Evolutionary conservation across 176 grass and related monocot genomes (phyloP).

Genomic region (Alopecurus myosuroides): DNA sequence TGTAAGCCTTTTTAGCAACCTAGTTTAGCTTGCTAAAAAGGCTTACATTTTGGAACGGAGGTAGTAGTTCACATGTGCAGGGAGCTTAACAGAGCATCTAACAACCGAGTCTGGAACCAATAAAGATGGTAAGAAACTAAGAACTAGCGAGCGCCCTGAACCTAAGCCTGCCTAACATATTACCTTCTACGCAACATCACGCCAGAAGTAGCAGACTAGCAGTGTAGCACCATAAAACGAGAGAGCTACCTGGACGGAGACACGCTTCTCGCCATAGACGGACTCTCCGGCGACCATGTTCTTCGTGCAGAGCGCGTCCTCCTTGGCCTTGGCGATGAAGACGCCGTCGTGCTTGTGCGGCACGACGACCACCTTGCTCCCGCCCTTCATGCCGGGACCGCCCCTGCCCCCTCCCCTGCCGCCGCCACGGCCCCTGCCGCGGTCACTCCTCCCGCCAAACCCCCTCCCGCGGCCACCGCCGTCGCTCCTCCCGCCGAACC

Average conservation of each 20-base stretch:
- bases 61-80: too few relatives aligned
- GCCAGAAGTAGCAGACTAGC: too few relatives aligned
- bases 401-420: conserved; percentile 23
- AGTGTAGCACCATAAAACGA: too few relatives aligned
- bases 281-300: conserved; percentile 78
- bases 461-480: conserved; percentile 20
- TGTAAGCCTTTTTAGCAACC: too few relatives aligned
- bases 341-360: conserved; percentile 81
- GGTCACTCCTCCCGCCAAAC: background rate
- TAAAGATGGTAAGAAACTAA: too few relatives aligned
- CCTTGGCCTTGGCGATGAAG: conserved; percentile 86
- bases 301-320: conserved; percentile 95
- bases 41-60: too few relatives aligned
- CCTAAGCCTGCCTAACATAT: background rate
- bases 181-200: too few relatives aligned
- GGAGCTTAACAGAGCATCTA: background rate
- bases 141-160: background rate
- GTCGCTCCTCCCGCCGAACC: conserved; percentile 26
- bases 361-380: conserved; percentile 66
- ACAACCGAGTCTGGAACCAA: rapidly evolving
- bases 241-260: conserved; percentile 61
- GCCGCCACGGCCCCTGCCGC: conserved; percentile 3
- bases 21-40: too few relatives aligned
- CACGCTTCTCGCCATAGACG: conserved; percentile 83
- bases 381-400: conserved; percentile 55